Base-by-base conservation (phyloP, 768 basidiomycete genomes). In the Xerocomus potaroensis region DNA sequence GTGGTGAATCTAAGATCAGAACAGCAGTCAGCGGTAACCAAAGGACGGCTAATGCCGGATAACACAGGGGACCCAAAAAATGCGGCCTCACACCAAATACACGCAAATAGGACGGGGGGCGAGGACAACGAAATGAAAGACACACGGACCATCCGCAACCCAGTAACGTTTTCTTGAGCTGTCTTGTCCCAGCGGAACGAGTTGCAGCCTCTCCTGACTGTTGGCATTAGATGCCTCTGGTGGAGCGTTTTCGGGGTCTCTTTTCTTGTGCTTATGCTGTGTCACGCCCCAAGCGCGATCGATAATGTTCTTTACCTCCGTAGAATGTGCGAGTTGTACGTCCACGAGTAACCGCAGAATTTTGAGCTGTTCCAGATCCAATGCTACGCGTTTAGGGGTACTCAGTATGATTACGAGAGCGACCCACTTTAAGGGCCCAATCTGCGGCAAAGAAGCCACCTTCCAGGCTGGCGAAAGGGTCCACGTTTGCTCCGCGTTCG, bases 241-340 rank as follows among this genome's bases (percentile, higher is more conserved):
- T 40, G 79, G 78, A 1, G 74, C 71, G 30, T 72, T 70, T 15
- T 77, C 65, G 18, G 76, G 70, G 47, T 87, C 81, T 47, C 79
- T 81, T 70, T 88, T 91, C 76, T 90, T 88, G 67, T 89, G 84
- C 59, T 90, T 89, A 63, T 83, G 82, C 54, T 87, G 85, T 45
- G 78, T 77, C 60, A 89, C 85, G 60, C 87, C 88, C 87, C 90
- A 90, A 41, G 88, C 87, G 63, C 80, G 81, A 76, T 91, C 88
- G 64, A 91, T 84, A 42, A 71, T 71, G 41, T 67, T 72, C 67
- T 88, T 87, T 61, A 91, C 77, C 43, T 83, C 80, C 26, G 71
- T 63, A 51, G 79, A 78, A 60, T 91, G 84, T 37, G 72, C 69
- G 3, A 93, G 76, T 60, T 91, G 90, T 59, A 91, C 71, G 65